Percentiles rank a stretch among this genome's conserved stretches.
Conservation (phyloP, 257 asterid genomes). For the Hygrophila difformis region DNA sequence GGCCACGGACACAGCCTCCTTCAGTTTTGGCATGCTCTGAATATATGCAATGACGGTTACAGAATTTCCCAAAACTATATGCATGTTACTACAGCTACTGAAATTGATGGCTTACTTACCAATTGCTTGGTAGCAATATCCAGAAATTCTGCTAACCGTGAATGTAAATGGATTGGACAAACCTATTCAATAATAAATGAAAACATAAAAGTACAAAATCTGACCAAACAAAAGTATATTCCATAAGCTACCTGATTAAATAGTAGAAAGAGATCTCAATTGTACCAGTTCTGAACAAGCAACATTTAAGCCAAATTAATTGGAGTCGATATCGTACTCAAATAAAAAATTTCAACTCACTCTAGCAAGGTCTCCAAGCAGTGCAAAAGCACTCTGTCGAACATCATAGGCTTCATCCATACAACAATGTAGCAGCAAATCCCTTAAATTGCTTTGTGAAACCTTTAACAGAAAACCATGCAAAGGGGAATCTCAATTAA, state of each 20-base stretch:
- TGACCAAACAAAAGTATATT: neutral
- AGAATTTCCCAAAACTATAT: constrained; percentile 1
- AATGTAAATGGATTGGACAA: constrained; percentile 27
- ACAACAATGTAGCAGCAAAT: constrained; percentile 92
- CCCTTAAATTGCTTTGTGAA: constrained; percentile 59
- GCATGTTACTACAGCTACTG: constrained; percentile 5
- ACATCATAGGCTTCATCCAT: constrained; percentile 87
- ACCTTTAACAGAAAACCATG: constrained; percentile 6
- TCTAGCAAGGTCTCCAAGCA: constrained; percentile 96
- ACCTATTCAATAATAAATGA: constrained; percentile 14
- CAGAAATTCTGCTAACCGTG: constrained; percentile 76
- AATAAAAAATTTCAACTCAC: constrained; percentile 36
- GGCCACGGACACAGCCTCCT: constrained; percentile 88
- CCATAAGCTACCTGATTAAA: neutral
- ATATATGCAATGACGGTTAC: constrained; percentile 10
- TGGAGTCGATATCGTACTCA: neutral
- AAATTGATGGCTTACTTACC: constrained; percentile 37
- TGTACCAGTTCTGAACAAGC: neutral
- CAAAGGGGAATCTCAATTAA: neutral
- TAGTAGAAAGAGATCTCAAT: neutral
- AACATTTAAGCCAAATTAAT: neutral
- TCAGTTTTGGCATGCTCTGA: constrained; percentile 75
- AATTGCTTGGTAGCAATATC: constrained; percentile 86
- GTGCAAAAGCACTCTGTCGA: constrained; percentile 97
- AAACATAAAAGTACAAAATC: neutral